Evolutionary conservation across 805 yeast species (phyloP).

Genomic region (Huiozyma naganishii): DNA sequence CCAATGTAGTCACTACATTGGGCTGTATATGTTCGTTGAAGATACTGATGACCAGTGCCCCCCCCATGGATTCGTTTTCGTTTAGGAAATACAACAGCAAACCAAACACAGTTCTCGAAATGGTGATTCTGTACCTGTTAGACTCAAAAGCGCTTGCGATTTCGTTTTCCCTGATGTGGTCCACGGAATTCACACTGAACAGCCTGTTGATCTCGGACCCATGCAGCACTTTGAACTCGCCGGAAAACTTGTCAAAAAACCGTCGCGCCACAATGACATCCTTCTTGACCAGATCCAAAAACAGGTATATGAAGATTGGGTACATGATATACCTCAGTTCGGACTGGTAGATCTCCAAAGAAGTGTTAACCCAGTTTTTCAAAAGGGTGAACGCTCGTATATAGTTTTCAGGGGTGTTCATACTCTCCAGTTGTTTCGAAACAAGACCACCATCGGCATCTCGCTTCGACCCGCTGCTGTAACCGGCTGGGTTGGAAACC

Average conservation of each 20-base stretch:
- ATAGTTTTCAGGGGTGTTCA: conserved; percentile 51
- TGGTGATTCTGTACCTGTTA: conserved; percentile 61
- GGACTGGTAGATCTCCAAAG: conserved; percentile 83
- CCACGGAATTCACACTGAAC: conserved; percentile 64
- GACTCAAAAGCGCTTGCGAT: conserved; percentile 65
- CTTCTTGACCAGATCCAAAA: conserved; percentile 64
- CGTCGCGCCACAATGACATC: conserved; percentile 51
- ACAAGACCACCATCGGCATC: conserved; percentile 21
- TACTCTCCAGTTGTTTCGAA: conserved; percentile 14
- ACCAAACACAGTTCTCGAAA: conserved; percentile 79
- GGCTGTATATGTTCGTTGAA: conserved; percentile 73
- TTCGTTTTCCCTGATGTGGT: conserved; percentile 74
- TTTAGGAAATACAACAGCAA: conserved; percentile 75
- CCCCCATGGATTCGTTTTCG: conserved; percentile 88
- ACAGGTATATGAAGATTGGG: conserved; percentile 89
- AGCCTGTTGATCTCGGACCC: conserved; percentile 64
- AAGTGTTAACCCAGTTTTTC: conserved; percentile 81
- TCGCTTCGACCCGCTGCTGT: conserved; percentile 15
- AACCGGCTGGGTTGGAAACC: conserved; percentile 21
- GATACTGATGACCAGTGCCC: conserved; percentile 72
- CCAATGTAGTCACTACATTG: conserved; percentile 29
- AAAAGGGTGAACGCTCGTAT: conserved; percentile 71
- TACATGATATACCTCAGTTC: conserved; percentile 75
- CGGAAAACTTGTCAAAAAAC: conserved; percentile 64
- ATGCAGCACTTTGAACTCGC: conserved; percentile 67